These are phyloP conservation scores for Cladosporium austrohemisphaericum DNA, from an alignment of 2,329 filamentous ascomycete genomes.

Conservation along the genomic window DNA sequence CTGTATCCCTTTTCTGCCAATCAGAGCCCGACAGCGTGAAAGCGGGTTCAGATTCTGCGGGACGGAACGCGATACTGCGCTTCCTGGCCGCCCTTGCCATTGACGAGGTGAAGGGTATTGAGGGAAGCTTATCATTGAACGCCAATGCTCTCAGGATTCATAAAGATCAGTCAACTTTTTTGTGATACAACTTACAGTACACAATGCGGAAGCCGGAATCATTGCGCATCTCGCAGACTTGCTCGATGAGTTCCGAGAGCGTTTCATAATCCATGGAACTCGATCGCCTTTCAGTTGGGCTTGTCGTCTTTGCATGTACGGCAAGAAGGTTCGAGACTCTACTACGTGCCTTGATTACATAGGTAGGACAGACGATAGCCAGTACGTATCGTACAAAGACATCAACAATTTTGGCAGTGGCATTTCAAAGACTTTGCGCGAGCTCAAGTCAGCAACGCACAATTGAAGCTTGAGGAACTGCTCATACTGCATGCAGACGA, in stretches of 20 bases:
- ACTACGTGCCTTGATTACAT: not conserved
- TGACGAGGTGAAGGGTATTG: too few species aligned
- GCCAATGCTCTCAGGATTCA: too few species aligned
- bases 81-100: too few species aligned
- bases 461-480: slow-evolving; percentile 4
- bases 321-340: slow-evolving; percentile 1
- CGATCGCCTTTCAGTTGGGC: slow-evolving; percentile 15
- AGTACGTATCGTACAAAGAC: not conserved
- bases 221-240: slow-evolving; percentile 17
- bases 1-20: too few species aligned
- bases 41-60: too few species aligned
- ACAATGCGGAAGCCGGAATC: too few species aligned
- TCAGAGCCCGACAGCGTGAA: too few species aligned
- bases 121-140: too few species aligned
- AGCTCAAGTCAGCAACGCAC: slow-evolving; percentile 4
- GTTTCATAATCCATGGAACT: slow-evolving; percentile 18
- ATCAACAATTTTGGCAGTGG: not conserved
- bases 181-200: too few species aligned
- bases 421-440: not conserved
- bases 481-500: slow-evolving; percentile 3
- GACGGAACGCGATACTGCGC: too few species aligned
- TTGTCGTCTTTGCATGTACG: not conserved
- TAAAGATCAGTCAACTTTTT: too few species aligned
- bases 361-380: not conserved
- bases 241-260: slow-evolving; percentile 20